Evolutionary conservation across 805 yeast genomes (phyloP), one percentile per base, ranked within the genome.

Genomic region (Wickerhamiella parazyma): DNA sequence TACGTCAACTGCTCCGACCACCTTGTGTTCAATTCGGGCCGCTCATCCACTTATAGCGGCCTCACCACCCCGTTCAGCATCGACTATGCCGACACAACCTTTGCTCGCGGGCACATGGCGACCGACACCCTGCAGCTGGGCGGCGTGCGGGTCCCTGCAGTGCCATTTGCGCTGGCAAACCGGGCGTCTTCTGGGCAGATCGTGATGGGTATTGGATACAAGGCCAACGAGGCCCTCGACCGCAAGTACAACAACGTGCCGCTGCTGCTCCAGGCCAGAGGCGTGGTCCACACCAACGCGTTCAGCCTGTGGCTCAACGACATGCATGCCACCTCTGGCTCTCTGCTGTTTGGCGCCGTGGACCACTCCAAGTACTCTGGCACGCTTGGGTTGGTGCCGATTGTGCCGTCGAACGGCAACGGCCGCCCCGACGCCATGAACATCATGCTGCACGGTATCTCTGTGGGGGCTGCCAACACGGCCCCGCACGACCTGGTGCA

Each of bases 121-220:
- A 58, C 64, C 34, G 96, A 86, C 55, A 62, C 63, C 36, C 67
- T 86, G 8, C 48, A 53, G 1, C 53, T 83, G 43, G 75, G 76
- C 39, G 72, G 69, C 40, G 71, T 67, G 41, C 60, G 69, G 12
- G 59, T 69, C 4, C 65, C 78, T 6, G 50, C 65, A 0, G 63
- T 81, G 21, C 73, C 83, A 7, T 72, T 87, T 60, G 95, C 93
- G 0, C 74, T 84, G 20, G 91, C 82, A 6, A 75, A 76, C 54
- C 56, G 61, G 24, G 71, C 91, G 1, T 74, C 75, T 49, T 76
- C 91, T 2, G 61, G 73, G 8, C 61, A 68, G 49, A 89, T 93
- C 42, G 64, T 64, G 19, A 51, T 63, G 51, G 68, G 68, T 5
- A 57, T 64, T 18, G 67, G 67, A 6, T 51, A 56, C 36, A 42